Percentiles rank a stretch among this genome's conserved stretches.
Evolutionary conservation across 805 yeast genomes (phyloP).

Genomic region (Nakazawaea holstii): DNA sequence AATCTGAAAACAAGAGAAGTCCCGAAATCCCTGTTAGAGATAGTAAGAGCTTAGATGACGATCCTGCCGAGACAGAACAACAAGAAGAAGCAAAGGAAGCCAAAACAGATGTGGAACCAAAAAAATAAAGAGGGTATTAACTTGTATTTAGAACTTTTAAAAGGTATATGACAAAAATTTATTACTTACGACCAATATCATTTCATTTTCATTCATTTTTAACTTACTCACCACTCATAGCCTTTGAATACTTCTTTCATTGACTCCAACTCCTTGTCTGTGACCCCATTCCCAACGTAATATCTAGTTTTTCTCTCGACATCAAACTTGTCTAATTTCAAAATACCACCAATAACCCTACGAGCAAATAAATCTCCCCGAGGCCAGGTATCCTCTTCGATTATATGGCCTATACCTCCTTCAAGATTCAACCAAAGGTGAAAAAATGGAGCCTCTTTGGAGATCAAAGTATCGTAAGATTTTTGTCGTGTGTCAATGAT

Average conservation of each 20-base stretch:
- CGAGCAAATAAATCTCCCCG: slow-evolving; percentile 40
- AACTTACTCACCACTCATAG: neutral
- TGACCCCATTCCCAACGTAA: slow-evolving; percentile 9
- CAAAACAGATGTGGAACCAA: slow-evolving; percentile 1
- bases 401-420: slow-evolving; percentile 47
- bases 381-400: slow-evolving; percentile 42
- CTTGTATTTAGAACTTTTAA: no score
- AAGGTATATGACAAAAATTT: no score
- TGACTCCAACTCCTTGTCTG: slow-evolving; percentile 13
- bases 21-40: slow-evolving; percentile 56
- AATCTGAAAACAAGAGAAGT: slow-evolving; percentile 86
- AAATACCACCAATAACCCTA: slow-evolving; percentile 39
- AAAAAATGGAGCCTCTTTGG: slow-evolving; percentile 43
- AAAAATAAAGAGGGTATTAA: neutral
- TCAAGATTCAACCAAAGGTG: slow-evolving; percentile 43
- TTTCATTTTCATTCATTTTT: no score
- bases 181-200: no score
- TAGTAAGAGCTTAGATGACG: slow-evolving; percentile 55
- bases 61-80: slow-evolving; percentile 6
- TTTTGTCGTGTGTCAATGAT: slow-evolving; percentile 32
- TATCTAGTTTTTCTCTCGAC: slow-evolving; percentile 28
- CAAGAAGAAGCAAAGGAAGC: neutral
- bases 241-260: slow-evolving; percentile 14
- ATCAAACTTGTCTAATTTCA: slow-evolving; percentile 30
- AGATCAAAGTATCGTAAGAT: slow-evolving; percentile 26